phyloP scores from a whole-genome alignment of 2,329 filamentous ascomycete genomes.

The Trichoderma sp. region DNA sequence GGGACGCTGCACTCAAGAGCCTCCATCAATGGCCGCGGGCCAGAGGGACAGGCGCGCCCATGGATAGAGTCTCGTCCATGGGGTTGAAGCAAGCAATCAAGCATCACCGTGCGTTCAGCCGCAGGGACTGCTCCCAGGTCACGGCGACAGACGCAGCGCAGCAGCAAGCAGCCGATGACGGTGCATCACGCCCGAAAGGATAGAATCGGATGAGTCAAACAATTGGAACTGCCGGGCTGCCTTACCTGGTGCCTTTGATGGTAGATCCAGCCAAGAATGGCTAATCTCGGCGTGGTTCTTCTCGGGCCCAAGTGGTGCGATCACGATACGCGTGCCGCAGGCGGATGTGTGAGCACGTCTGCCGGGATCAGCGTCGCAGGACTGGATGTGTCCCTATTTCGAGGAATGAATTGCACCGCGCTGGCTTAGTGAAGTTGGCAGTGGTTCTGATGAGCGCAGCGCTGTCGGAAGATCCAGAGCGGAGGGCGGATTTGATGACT shows the following conservation, averaged over 20 bases:
- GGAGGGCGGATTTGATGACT: background rate
- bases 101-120: background rate
- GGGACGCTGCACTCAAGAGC: constrained; percentile 7
- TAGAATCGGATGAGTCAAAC: background rate
- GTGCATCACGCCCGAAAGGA: background rate
- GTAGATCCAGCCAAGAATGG: constrained; percentile 1
- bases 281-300: background rate
- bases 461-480: background rate
- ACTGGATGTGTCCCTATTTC: background rate
- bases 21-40: background rate
- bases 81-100: background rate
- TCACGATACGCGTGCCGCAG: constrained; percentile 22
- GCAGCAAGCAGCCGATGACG: background rate
- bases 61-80: background rate
- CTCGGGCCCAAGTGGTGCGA: constrained; percentile 1
- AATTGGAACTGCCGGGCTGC: background rate
- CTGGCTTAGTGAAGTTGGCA: background rate
- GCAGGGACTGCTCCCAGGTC: background rate
- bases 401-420: background rate
- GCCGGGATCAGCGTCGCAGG: constrained; percentile 11
- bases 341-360: background rate
- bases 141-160: constrained; percentile 2
- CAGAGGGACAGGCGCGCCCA: background rate
- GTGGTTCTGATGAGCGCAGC: background rate
- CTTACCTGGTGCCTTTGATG: constrained; percentile 2